These are phyloP conservation scores for Aeschynomene evenia DNA, from an alignment of 306 rosid genomes.

Conservation along the genomic window DNA sequence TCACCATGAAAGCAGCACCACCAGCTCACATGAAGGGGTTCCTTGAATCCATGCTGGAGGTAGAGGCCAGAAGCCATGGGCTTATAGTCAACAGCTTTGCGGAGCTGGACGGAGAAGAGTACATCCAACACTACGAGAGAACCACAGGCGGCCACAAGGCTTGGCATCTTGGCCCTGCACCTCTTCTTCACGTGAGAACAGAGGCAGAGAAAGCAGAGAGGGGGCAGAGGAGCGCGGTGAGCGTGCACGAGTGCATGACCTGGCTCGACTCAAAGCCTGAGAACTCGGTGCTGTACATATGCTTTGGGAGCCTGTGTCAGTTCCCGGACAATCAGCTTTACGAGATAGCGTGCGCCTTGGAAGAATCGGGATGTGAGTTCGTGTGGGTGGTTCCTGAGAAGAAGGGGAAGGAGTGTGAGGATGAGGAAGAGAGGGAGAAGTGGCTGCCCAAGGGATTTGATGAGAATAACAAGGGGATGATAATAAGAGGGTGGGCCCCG, in stretches of 20 bases:
- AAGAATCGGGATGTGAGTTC: conserved; percentile 16
- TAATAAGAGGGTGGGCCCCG: conserved; percentile 38
- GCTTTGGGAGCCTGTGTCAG: conserved; percentile 31
- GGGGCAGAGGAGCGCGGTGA: conserved; percentile 19
- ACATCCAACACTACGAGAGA: conserved; percentile 2
- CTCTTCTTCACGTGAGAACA: not conserved
- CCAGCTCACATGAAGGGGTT: not conserved
- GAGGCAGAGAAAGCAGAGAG: conserved; percentile 24
- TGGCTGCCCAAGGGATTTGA: conserved; percentile 41
- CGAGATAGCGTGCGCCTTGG: conserved; percentile 36
- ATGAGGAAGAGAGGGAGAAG: conserved; percentile 12
- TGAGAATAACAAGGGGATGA: conserved; percentile 29
- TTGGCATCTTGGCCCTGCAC: conserved; percentile 44
- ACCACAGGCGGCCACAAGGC: conserved; percentile 9
- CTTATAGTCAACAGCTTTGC: conserved; percentile 13
- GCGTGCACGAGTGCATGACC: conserved; percentile 3
- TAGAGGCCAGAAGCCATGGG: conserved; percentile 12
- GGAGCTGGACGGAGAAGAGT: conserved; percentile 32
- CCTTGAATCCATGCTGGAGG: not conserved
- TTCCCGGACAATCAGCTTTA: conserved; percentile 27
- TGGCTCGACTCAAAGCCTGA: conserved; percentile 35
- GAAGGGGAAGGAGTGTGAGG: conserved; percentile 17
- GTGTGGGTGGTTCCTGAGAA: conserved; percentile 43
- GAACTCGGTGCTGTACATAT: conserved; percentile 32
- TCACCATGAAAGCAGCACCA: not conserved